Evolutionary conservation across 2,329 filamentous ascomycete species (phyloP).

Genomic region (Phoma sp.): DNA sequence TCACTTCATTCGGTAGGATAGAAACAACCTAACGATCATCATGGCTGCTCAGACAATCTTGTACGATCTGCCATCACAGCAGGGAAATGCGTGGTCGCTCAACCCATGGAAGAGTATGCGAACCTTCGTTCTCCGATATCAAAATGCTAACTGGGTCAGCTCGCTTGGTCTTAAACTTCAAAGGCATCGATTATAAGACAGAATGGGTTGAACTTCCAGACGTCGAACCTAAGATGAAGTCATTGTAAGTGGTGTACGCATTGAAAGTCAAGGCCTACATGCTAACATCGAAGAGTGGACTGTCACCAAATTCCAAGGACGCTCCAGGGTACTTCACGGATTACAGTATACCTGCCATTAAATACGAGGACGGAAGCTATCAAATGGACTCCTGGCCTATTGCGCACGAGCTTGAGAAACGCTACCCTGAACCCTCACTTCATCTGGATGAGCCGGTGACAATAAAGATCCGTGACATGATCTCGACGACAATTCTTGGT

Average conservation of each 20-base stretch:
- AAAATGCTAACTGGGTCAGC: constrained; percentile 51
- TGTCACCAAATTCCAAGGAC: constrained; percentile 54
- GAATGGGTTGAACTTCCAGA: constrained; percentile 74
- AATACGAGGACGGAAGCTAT: constrained; percentile 62
- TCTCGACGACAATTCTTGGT: constrained; percentile 33
- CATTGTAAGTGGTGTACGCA: constrained; percentile 53
- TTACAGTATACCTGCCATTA: constrained; percentile 64
- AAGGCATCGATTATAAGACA: constrained; percentile 69
- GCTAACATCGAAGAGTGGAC: constrained; percentile 36
- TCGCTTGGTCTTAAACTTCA: constrained; percentile 71
- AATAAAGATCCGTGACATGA: constrained; percentile 51
- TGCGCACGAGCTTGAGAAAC: constrained; percentile 62
- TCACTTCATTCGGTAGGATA: neutral
- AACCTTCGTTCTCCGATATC: too few species aligned
- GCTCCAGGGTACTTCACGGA: constrained; percentile 40
- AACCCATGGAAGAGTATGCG: constrained; percentile 73
- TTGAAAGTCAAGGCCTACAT: neutral
- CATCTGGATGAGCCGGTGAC: constrained; percentile 62
- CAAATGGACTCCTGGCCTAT: constrained; percentile 70
- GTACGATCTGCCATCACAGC: constrained; percentile 67
- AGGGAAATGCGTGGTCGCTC: constrained; percentile 63
- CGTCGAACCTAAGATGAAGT: constrained; percentile 61
- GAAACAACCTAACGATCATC: neutral
- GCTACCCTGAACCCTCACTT: constrained; percentile 64
- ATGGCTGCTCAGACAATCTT: constrained; percentile 56